phyloP scores from a whole-genome alignment of 2,329 filamentous ascomycete genomes.

The Colletotrichum tropicicola region DNA sequence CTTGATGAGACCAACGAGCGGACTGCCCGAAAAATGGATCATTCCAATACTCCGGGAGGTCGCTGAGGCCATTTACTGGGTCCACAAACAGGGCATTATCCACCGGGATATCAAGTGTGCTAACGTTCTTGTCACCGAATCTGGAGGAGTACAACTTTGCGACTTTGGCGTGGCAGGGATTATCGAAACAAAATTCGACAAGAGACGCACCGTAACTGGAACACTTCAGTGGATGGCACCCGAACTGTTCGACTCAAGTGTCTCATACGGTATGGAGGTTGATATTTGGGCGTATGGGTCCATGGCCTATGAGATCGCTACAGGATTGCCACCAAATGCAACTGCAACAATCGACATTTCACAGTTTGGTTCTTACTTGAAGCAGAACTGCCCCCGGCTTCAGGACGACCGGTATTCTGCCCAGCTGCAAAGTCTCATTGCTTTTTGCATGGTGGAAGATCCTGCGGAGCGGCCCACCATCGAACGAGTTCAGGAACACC shows the following conservation, averaged over 20 bases:
- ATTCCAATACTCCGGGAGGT: conserved; percentile 74
- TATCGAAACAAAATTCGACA: conserved; percentile 78
- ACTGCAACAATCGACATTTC: conserved; percentile 58
- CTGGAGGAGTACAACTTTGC: conserved; percentile 80
- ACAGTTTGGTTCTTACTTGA: conserved; percentile 62
- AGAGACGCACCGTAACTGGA: conserved; percentile 82
- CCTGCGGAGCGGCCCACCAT: conserved; percentile 75
- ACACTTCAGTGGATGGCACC: conserved; percentile 90
- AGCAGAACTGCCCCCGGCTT: conserved; percentile 71
- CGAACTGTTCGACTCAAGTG: conserved; percentile 73
- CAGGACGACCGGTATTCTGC: conserved; percentile 77
- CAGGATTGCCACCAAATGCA: conserved; percentile 77
- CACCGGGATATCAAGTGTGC: conserved; percentile 79
- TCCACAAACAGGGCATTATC: conserved; percentile 74
- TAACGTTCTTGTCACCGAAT: conserved; percentile 82
- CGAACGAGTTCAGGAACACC: conserved; percentile 74
- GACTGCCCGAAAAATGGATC: conserved; percentile 75
- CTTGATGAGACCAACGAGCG: conserved; percentile 74
- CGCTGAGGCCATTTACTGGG: conserved; percentile 72
- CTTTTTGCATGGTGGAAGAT: conserved; percentile 77
- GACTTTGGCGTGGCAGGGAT: conserved; percentile 87
- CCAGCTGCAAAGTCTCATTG: conserved; percentile 73
- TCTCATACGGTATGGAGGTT: conserved; percentile 75
- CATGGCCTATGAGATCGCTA: conserved; percentile 83
- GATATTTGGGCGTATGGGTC: conserved; percentile 90